phyloP scores from a whole-genome alignment of 169 alveolate species.

The Ichthyophthirius multifiliis region DNA sequence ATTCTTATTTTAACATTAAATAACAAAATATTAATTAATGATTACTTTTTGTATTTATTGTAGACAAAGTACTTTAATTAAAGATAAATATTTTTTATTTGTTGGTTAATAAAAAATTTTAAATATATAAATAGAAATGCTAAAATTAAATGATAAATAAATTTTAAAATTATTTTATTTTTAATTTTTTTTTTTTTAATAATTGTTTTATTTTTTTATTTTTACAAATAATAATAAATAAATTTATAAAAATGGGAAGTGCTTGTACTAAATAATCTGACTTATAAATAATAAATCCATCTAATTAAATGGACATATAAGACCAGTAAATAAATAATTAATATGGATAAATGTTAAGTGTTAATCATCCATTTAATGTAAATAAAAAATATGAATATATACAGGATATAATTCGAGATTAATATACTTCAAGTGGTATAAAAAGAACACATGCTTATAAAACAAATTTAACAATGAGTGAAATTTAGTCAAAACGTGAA shows the following conservation, averaged over 20 bases:
- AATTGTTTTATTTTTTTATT: no score
- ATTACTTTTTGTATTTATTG: no score
- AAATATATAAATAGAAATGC: no score
- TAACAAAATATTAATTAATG: no score
- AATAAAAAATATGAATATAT: conserved; percentile 30
- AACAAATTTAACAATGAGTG: conserved; percentile 49
- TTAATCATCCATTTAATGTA: conserved; percentile 43
- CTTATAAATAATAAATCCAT: conserved; percentile 26
- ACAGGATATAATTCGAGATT: conserved; percentile 14
- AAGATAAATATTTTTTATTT: no score
- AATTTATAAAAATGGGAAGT: conserved; percentile 51
- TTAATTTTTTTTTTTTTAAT: no score
- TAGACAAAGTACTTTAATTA: no score
- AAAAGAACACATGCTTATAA: conserved; percentile 63
- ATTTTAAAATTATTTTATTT: no score
- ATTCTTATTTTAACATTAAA: no score
- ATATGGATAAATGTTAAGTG: conserved; percentile 21
- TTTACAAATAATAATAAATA: no score
- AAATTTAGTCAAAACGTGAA: conserved; percentile 46
- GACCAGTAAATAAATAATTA: background rate
- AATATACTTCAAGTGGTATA: conserved; percentile 52
- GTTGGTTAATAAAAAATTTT: no score
- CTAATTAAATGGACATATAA: conserved; percentile 10
- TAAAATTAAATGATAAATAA: no score
- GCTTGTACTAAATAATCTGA: conserved; percentile 35